Conservation (phyloP, 2,329 filamentous ascomycete species). For the Emergomyces pasteurianus region DNA sequence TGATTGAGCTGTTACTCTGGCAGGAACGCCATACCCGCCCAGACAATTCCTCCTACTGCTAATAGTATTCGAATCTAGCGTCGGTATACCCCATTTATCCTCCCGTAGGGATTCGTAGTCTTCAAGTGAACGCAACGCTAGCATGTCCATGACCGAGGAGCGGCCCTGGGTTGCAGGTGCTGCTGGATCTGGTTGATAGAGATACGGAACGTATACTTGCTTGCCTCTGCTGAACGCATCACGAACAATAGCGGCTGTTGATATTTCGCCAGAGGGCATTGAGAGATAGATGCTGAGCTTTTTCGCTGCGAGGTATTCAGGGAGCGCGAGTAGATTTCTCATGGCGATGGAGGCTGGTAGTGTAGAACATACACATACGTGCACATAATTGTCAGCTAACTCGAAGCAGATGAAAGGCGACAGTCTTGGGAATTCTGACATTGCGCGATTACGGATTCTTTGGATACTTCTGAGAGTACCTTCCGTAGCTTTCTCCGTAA, state of each 20-base stretch:
- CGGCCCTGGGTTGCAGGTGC: slow-evolving; percentile 32
- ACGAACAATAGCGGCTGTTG: slow-evolving; percentile 68
- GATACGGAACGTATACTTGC: slow-evolving; percentile 81
- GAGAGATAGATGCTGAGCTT: slow-evolving; percentile 80
- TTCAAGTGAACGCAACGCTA: slow-evolving; percentile 56
- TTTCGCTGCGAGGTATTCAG: slow-evolving; percentile 62
- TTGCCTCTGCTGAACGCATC: slow-evolving; percentile 70
- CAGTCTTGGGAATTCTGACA: slow-evolving; percentile 42
- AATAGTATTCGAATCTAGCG: slow-evolving; percentile 55
- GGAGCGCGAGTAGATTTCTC: slow-evolving; percentile 51
- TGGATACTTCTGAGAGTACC: slow-evolving; percentile 48
- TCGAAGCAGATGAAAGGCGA: neutral
- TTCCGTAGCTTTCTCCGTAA: slow-evolving; percentile 59
- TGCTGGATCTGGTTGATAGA: slow-evolving; percentile 46
- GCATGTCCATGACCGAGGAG: slow-evolving; percentile 85
- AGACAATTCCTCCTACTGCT: slow-evolving; percentile 59
- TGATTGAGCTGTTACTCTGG: slow-evolving; percentile 8
- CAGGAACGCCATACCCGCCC: slow-evolving; percentile 43
- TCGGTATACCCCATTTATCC: slow-evolving; percentile 95
- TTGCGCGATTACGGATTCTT: slow-evolving; percentile 54
- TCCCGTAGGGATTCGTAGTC: slow-evolving; percentile 68
- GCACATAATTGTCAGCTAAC: neutral
- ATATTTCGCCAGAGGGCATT: slow-evolving; percentile 80
- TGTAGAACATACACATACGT: slow-evolving; percentile 14
- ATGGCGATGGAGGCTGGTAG: slow-evolving; percentile 52